These are phyloP conservation scores for Clonostachys rhizophaga DNA, from an alignment of 2,329 filamentous ascomycete species.

Conservation along the genomic window DNA sequence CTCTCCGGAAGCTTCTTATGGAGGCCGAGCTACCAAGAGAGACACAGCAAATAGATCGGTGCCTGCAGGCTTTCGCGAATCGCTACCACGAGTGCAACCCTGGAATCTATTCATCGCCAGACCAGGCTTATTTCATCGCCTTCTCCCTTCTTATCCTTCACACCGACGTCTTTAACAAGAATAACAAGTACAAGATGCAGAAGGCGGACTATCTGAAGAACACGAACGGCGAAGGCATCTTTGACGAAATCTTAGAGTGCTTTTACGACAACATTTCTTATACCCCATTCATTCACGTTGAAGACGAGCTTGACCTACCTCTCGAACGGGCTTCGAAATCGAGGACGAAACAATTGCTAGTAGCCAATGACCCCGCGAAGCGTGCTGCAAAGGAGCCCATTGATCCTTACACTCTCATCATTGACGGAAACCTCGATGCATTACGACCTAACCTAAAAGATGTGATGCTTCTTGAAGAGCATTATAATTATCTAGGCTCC, in stretches of 20 bases:
- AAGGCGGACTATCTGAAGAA: conserved; percentile 94
- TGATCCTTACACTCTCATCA: conserved; percentile 90
- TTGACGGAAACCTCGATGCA: conserved; percentile 81
- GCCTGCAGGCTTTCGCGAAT: conserved; percentile 90
- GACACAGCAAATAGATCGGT: conserved; percentile 95
- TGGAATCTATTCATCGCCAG: conserved; percentile 83
- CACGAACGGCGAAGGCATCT: conserved; percentile 85
- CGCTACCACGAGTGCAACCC: conserved; percentile 98
- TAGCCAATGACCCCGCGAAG: conserved; percentile 45
- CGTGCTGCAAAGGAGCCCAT: conserved; percentile 76
- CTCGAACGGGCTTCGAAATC: conserved; percentile 67
- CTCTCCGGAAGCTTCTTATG: conserved; percentile 91
- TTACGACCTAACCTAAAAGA: conserved; percentile 84
- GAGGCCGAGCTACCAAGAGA: conserved; percentile 95
- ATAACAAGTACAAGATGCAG: conserved; percentile 99
- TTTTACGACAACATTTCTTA: conserved; percentile 99
- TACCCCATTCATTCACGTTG: conserved; percentile 96
- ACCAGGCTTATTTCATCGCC: conserved; percentile 97
- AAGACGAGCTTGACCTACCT: conserved; percentile 81
- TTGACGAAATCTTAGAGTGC: conserved; percentile 87
- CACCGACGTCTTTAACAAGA: conserved; percentile 99
- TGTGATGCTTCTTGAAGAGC: conserved; percentile 88
- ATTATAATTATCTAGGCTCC: conserved; percentile 82
- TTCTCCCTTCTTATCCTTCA: conserved; percentile 96
- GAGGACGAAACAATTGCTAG: conserved; percentile 70